Evolutionary conservation across 192 early-diverging fungal species (phyloP).

Genomic region (Coemansia sp.): DNA sequence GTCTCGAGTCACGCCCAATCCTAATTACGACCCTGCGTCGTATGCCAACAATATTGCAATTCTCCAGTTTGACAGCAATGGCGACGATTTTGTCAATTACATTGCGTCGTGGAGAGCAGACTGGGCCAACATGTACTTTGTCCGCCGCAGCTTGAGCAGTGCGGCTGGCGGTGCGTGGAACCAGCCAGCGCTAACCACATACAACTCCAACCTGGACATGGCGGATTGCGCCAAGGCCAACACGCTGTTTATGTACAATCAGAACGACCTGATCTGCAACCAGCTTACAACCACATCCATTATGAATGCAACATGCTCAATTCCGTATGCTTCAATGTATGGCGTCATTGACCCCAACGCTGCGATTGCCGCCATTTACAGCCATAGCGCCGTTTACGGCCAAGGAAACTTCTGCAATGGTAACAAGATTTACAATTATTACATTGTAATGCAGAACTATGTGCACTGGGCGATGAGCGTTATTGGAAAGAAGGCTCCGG

Average conservation of each 20-base stretch:
- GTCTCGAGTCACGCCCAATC: conserved; percentile 24
- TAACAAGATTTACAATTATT: conserved; percentile 30
- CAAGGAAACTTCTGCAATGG: conserved; percentile 11
- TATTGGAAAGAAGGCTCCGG: conserved; percentile 21
- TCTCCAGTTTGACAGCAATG: conserved; percentile 23
- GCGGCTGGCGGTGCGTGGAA: conserved; percentile 15
- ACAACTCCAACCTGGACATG: conserved; percentile 5
- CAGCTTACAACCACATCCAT: conserved; percentile 19
- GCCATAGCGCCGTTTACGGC: conserved; percentile 32
- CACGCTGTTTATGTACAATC: conserved; percentile 20
- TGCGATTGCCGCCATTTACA: conserved; percentile 42
- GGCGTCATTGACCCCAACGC: conserved; percentile 21
- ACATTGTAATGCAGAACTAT: conserved; percentile 43
- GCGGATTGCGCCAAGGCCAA: conserved; percentile 17
- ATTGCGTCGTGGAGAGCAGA: conserved; percentile 46
- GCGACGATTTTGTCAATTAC: conserved; percentile 38
- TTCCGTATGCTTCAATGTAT: conserved; percentile 35
- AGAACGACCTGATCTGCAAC: conserved; percentile 41
- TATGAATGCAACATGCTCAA: conserved; percentile 24
- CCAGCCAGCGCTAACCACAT: conserved; percentile 12
- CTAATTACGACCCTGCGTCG: conserved; percentile 36
- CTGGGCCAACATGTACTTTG: conserved; percentile 36
- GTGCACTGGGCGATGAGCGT: conserved; percentile 41
- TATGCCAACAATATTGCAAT: conserved; percentile 51
- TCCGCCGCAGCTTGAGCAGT: conserved; percentile 22